These are phyloP conservation scores for Globisporangium nunn DNA, from an alignment of 352 stramenopile genomes.

Conservation along the genomic window DNA sequence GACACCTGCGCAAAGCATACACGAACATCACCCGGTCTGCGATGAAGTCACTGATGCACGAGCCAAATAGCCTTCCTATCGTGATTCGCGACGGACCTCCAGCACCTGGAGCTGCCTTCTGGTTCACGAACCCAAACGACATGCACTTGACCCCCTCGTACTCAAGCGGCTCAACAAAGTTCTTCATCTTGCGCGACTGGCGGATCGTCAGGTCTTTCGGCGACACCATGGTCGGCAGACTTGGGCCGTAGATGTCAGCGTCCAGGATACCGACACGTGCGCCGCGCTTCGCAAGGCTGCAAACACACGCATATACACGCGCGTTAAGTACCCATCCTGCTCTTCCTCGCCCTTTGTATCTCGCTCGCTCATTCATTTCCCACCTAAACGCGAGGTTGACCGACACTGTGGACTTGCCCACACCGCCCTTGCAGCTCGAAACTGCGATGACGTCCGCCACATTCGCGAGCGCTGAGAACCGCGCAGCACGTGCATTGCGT, in stretches of 20 bases:
- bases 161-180: constrained; percentile 76
- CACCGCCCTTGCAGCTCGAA: constrained; percentile 95
- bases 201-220: constrained; percentile 60
- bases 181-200: constrained; percentile 55
- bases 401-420: constrained; percentile 98
- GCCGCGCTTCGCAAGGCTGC: constrained; percentile 82
- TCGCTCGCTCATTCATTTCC: not conserved
- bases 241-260: constrained; percentile 98
- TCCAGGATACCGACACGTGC: constrained; percentile 97
- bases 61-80: constrained; percentile 6
- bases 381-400: constrained; percentile 96
- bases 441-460: constrained; percentile 87
- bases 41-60: not conserved
- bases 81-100: constrained; percentile 26
- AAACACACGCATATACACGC: not conserved
- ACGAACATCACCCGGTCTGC: not conserved
- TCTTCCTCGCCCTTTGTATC: not conserved
- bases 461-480: constrained; percentile 73
- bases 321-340: not conserved
- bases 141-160: constrained; percentile 90
- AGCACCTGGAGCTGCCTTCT: constrained; percentile 71
- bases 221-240: constrained; percentile 95
- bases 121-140: constrained; percentile 91
- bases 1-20: constrained; percentile 23
- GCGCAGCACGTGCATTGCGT: constrained; percentile 54